Conservation (phyloP, 2,329 filamentous ascomycete species). For the Trichoderma hamatum region DNA sequence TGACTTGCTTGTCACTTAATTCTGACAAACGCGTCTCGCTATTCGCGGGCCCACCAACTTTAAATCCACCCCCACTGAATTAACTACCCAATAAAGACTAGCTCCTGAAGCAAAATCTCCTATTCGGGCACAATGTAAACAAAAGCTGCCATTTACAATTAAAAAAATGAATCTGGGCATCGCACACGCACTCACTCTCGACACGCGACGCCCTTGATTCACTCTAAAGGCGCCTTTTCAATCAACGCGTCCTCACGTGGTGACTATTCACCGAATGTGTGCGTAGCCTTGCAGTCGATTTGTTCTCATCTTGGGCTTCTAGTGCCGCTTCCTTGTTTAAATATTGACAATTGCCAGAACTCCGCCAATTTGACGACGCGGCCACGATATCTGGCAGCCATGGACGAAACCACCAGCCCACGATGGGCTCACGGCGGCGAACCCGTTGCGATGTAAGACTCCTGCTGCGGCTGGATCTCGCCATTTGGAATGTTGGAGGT, state of each 20-base stretch:
- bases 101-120: neutral
- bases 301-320: neutral
- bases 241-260: constrained; percentile 19
- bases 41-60: constrained; percentile 4
- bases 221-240: neutral
- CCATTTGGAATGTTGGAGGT: neutral
- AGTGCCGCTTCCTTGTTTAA: neutral
- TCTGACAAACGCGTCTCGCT: constrained; percentile 19
- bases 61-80: neutral
- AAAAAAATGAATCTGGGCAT: constrained; percentile 5
- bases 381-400: constrained; percentile 20
- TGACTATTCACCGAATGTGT: neutral
- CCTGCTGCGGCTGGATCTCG: neutral
- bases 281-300: neutral
- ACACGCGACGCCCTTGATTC: constrained; percentile 20
- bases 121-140: constrained; percentile 22
- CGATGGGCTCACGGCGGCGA: constrained; percentile 28
- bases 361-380: neutral
- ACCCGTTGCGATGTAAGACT: constrained; percentile 28
- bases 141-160: constrained; percentile 2
- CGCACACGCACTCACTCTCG: constrained; percentile 3
- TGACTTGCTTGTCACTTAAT: neutral
- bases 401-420: constrained; percentile 30
- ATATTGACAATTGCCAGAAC: neutral
- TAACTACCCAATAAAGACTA: neutral